phyloP scores from a whole-genome alignment of 148 eudicot genomes.

The Talinum fruticosum region DNA sequence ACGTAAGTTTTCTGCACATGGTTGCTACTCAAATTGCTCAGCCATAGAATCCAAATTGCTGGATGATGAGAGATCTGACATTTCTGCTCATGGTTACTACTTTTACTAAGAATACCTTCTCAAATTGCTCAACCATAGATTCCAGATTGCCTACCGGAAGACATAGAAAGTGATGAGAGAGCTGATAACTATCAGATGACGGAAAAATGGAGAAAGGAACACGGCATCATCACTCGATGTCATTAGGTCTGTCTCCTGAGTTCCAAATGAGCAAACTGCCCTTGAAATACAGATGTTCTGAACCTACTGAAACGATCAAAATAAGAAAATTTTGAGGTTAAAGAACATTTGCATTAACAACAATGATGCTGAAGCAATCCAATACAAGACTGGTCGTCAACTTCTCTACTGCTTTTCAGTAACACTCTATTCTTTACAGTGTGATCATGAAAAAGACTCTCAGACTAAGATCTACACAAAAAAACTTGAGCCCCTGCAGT shows the following conservation, averaged over 20 bases:
- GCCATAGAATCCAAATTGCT: not conserved
- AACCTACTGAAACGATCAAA: not conserved
- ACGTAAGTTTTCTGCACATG: too few species aligned
- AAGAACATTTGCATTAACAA: not conserved
- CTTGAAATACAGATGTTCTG: not conserved
- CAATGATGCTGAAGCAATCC: not conserved
- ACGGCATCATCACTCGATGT: too few species aligned
- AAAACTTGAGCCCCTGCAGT: not conserved
- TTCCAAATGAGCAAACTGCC: too few species aligned
- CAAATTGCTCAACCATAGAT: too few species aligned
- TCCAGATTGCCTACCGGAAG: too few species aligned
- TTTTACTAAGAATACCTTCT: too few species aligned
- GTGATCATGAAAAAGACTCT: not conserved
- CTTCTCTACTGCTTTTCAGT: not conserved
- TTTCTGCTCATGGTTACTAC: too few species aligned
- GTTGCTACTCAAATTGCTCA: not conserved
- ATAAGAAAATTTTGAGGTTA: not conserved
- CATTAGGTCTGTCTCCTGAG: too few species aligned
- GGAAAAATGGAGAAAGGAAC: too few species aligned
- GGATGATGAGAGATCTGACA: not conserved
- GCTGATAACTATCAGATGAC: too few species aligned
- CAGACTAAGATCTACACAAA: not conserved
- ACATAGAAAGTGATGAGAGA: too few species aligned
- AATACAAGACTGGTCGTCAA: not conserved
- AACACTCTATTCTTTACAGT: not conserved